Base-by-base conservation (phyloP, 495 filamentous ascomycete genomes). In the Evansstolkia leycettana region DNA sequence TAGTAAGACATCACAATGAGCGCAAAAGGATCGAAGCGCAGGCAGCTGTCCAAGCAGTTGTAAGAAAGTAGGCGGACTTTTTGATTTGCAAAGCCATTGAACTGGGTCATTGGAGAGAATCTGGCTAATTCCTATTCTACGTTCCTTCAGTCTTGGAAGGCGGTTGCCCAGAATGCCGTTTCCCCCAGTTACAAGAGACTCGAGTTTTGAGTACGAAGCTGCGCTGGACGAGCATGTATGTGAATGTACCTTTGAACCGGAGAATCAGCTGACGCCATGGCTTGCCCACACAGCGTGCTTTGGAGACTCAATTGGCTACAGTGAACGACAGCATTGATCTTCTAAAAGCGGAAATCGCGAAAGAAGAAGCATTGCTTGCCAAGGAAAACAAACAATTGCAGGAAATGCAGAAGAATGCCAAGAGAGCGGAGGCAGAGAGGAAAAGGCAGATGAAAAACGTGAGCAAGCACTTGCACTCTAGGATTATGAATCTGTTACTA, bases 171-270 rank as follows among this genome's bases (percentile, higher is more conserved):
- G 65, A 28, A 70, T 76, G 60, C 72, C 72, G 19, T 76, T 82
- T 39, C 76, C 77, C 2, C 70, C 65, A 6, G 54, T 63, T 28
- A 65, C 71, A 4, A 70, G 66, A 38, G 73, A 72, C 20, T 54
- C 63, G 0, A 58, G 69, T 40, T 80, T 82, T 42, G 70, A 80
- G 43, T 70, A 72, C 37, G 74, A 79, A 35, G 64, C 64, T 42
- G 64, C 75, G 14, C 43, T 74, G 7, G 69, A 75, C 51, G 65
- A 70, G 40, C 75, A 74, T 46, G 71, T 70, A 51, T 25, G 61
- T 38, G 13, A 6, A n/a, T 24, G 2, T 33, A 16, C 5, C 14
- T n/a, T 18, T 12, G 17, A 6, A 34, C n/a, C 7, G 7, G 10
- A 16, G n/a, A n/a, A n/a, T n/a, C n/a, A n/a, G n/a, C 32, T 34